Percentiles rank a stretch among this genome's conserved stretches.
Evolutionary conservation across 2,329 filamentous ascomycete species (phyloP).

Genomic region (Calcarisporium arbuscula): DNA sequence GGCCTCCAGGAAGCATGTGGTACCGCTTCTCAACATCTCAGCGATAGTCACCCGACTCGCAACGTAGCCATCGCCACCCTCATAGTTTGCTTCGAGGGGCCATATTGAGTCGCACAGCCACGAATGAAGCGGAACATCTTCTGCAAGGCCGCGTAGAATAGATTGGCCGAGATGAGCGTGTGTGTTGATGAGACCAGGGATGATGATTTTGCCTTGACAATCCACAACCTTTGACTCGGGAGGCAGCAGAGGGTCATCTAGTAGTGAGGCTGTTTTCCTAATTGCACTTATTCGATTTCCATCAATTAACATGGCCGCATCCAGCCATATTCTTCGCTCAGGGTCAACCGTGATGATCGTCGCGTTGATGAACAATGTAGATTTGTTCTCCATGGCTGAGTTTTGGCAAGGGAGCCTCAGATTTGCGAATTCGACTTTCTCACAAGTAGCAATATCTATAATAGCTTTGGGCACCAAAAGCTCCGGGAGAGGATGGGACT

Average conservation of each 20-base stretch:
- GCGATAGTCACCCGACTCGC: slow-evolving; percentile 41
- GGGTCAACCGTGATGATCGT: slow-evolving; percentile 47
- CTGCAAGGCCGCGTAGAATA: slow-evolving; percentile 34
- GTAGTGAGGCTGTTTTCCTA: slow-evolving; percentile 37
- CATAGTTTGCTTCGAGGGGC: slow-evolving; percentile 23
- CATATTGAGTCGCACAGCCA: slow-evolving; percentile 47
- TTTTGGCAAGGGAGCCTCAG: too few relatives aligned
- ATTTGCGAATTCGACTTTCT: too few relatives aligned
- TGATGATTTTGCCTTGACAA: slow-evolving; percentile 30
- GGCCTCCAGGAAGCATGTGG: slow-evolving; percentile 45
- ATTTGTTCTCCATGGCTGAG: too few relatives aligned
- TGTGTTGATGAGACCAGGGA: slow-evolving; percentile 36
- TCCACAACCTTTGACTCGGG: slow-evolving; percentile 42
- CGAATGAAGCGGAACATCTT: slow-evolving; percentile 41
- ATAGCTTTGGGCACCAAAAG: too few relatives aligned
- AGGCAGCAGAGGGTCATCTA: slow-evolving; percentile 45
- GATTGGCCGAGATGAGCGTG: slow-evolving; percentile 40
- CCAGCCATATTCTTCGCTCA: slow-evolving; percentile 35
- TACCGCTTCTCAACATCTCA: slow-evolving; percentile 43
- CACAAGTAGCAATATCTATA: too few relatives aligned
- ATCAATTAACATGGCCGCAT: slow-evolving; percentile 38
- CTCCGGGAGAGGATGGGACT: too few relatives aligned
- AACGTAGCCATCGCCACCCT: slow-evolving; percentile 35
- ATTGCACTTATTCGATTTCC: slow-evolving; percentile 34
- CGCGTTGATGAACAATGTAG: slow-evolving; percentile 35